phyloP scores from a whole-genome alignment of 2,329 filamentous ascomycete genomes.

The Aspergillus chevalieri region DNA sequence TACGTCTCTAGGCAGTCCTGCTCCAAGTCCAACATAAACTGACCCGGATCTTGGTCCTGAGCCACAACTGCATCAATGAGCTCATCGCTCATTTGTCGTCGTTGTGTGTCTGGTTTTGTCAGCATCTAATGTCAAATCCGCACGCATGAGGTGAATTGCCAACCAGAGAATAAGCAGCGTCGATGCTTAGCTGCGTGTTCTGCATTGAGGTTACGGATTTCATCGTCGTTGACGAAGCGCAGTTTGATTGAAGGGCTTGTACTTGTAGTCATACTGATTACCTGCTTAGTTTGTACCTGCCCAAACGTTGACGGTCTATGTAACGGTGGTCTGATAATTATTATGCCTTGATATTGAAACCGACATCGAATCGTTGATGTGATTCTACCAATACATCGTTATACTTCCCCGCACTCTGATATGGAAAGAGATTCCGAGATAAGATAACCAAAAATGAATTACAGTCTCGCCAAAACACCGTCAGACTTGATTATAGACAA shows the following conservation, averaged over 20 bases:
- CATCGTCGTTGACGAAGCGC: constrained; percentile 8
- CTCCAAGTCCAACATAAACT: constrained; percentile 10
- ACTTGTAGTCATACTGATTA: not conserved
- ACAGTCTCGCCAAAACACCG: not conserved
- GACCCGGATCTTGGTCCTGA: constrained; percentile 1
- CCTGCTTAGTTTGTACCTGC: not conserved
- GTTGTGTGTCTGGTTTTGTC: constrained; percentile 6
- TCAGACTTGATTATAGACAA: not conserved
- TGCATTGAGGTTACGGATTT: constrained; percentile 10
- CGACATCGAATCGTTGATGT: not conserved
- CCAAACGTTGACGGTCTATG: too few relatives aligned
- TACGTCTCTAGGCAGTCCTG: not conserved
- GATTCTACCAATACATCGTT: not conserved
- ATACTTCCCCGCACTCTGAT: not conserved
- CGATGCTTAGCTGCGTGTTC: constrained; percentile 10
- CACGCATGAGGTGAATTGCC: too few relatives aligned
- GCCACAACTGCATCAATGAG: constrained; percentile 1
- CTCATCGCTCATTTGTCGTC: constrained; percentile 9
- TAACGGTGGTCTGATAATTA: too few relatives aligned
- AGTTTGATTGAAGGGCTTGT: not conserved
- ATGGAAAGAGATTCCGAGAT: not conserved
- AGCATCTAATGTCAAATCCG: not conserved
- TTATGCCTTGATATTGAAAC: too few relatives aligned
- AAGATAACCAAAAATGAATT: not conserved
- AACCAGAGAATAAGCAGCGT: constrained; percentile 10